These are phyloP conservation scores for Iberis pinnata DNA, from an alignment of 345 rosid genomes.

Conservation along the genomic window DNA sequence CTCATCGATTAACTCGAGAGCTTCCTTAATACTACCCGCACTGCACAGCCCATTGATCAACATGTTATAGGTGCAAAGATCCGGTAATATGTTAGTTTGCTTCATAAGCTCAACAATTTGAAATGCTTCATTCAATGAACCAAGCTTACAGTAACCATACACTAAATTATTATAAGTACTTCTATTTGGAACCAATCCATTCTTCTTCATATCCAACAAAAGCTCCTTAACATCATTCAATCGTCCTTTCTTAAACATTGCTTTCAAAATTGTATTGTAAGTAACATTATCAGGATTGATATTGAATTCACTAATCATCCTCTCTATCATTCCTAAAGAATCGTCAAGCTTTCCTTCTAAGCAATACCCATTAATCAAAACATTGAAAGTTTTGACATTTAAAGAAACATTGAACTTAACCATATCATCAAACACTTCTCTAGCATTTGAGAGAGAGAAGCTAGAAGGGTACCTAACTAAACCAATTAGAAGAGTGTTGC, in stretches of 20 bases:
- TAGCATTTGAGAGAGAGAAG: constrained; percentile 44
- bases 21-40: constrained; percentile 53
- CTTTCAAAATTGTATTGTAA: constrained; percentile 66
- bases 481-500: constrained; percentile 58
- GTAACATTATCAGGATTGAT: constrained; percentile 55
- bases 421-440: constrained; percentile 46
- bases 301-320: constrained; percentile 50
- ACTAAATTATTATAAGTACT: constrained; percentile 56
- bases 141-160: constrained; percentile 65
- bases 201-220: constrained; percentile 60
- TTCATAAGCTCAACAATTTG: constrained; percentile 65
- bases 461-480: constrained; percentile 59
- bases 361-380: constrained; percentile 68
- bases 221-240: constrained; percentile 56
- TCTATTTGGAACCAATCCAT: constrained; percentile 50
- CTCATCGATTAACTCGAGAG: constrained; percentile 48
- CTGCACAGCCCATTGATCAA: constrained; percentile 58
- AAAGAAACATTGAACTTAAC: constrained; percentile 45
- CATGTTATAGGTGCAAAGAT: constrained; percentile 62
- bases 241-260: constrained; percentile 66
- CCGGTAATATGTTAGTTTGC: constrained; percentile 45
- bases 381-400: constrained; percentile 47
- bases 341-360: constrained; percentile 49
- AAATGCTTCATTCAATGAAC: constrained; percentile 64
- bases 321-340: constrained; percentile 38